phyloP scores from a whole-genome alignment of 2,329 filamentous ascomycete genomes.

The Cryoendolithus antarcticus region DNA sequence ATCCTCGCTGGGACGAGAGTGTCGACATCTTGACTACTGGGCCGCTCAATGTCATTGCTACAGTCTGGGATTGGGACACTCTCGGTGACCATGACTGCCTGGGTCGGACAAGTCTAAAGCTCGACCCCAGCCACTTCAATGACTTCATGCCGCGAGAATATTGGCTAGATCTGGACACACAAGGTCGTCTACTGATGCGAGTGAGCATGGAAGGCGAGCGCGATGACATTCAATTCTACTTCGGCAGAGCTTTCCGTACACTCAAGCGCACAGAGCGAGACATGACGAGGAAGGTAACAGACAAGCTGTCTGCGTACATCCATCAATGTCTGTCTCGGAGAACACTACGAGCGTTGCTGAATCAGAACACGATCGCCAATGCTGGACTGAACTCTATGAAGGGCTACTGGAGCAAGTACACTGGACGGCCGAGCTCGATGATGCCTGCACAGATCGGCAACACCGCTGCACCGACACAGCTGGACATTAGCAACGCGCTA shows the following conservation, averaged over 20 bases:
- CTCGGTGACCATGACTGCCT: constrained; percentile 97
- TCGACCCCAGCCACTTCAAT: constrained; percentile 95
- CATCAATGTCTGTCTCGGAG: constrained; percentile 75
- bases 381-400: constrained; percentile 44
- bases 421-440: constrained; percentile 24
- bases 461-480: constrained; percentile 41
- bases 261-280: constrained; percentile 92
- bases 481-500: constrained; percentile 68
- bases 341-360: constrained; percentile 62
- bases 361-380: constrained; percentile 54
- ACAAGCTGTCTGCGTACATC: constrained; percentile 95
- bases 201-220: constrained; percentile 98
- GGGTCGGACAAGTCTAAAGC: constrained; percentile 86
- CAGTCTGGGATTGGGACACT: constrained; percentile 96
- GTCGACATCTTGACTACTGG: constrained; percentile 91
- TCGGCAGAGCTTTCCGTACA: constrained; percentile 90
- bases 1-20: constrained; percentile 93
- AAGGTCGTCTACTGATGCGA: constrained; percentile 74
- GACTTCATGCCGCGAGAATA: constrained; percentile 94
- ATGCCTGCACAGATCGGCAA: constrained; percentile 7
- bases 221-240: constrained; percentile 97
- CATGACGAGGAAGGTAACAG: constrained; percentile 95
- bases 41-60: constrained; percentile 86
- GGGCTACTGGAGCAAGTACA: constrained; percentile 42
- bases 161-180: constrained; percentile 94